Evolutionary conservation across 352 stramenopile genomes (phyloP).

Genomic region (Globisporangium middletonii): DNA sequence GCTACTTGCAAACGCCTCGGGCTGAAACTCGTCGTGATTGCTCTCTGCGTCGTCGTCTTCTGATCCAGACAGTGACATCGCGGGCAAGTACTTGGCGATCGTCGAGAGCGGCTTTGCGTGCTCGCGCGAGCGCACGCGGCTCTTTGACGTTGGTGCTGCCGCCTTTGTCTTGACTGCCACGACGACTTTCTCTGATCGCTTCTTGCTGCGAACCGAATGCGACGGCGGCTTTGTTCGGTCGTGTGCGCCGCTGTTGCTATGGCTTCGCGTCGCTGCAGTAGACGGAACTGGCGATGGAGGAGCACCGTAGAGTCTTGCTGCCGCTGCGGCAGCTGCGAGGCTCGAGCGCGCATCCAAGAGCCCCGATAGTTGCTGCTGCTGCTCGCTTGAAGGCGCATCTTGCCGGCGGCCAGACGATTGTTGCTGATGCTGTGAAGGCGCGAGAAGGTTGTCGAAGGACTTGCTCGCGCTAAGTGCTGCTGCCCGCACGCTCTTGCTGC

Average conservation of each 20-base stretch:
- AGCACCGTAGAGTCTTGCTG: slow-evolving; percentile 25
- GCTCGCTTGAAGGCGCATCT: background rate
- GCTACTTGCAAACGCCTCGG: background rate
- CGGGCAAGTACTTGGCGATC: slow-evolving; percentile 6
- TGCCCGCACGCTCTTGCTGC: slow-evolving; percentile 3
- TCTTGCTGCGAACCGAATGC: no score
- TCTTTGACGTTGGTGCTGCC: background rate
- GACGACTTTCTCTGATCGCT: background rate
- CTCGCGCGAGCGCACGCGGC: background rate
- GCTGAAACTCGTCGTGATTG: background rate
- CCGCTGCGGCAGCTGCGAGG: slow-evolving; percentile 23
- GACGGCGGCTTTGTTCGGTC: no score
- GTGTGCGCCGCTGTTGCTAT: background rate
- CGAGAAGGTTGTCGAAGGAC: background rate
- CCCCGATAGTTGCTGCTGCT: background rate
- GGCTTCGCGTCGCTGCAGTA: background rate
- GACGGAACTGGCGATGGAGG: background rate
- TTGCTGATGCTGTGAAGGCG: background rate
- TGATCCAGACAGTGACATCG: slow-evolving; percentile 5
- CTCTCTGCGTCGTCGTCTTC: slow-evolving; percentile 11
- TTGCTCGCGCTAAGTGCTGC: background rate
- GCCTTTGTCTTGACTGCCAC: background rate
- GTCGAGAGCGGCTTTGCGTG: background rate
- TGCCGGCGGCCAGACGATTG: background rate
- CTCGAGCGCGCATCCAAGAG: slow-evolving; percentile 9